Percentiles rank a stretch among this genome's conserved stretches.
Evolutionary conservation across 305 asterid genomes (phyloP).

Genomic region (Rubia peregrina): DNA sequence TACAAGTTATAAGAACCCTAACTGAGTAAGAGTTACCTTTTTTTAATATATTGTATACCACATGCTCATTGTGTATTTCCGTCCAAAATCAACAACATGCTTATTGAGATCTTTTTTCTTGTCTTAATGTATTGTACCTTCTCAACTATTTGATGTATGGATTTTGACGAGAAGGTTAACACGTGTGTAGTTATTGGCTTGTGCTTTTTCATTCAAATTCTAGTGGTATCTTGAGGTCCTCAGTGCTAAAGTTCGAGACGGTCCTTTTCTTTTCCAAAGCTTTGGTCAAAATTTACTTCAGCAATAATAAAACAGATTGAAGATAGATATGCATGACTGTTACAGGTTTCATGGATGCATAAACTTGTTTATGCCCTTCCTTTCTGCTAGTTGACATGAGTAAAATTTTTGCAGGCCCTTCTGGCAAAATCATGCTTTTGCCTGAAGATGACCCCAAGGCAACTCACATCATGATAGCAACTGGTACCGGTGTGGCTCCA

Average conservation of each 20-base stretch:
- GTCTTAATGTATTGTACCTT: not conserved
- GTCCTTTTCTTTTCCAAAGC: not conserved
- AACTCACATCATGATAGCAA: conserved; percentile 92
- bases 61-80: not conserved
- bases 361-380: not conserved
- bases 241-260: not conserved
- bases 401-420: conserved; percentile 61
- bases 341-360: not conserved
- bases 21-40: not conserved
- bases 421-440: conserved; percentile 94
- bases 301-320: not conserved
- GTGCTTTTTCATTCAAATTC: not conserved
- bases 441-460: conserved; percentile 89
- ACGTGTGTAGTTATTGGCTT: no score
- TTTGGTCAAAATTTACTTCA: not conserved
- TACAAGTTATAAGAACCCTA: not conserved
- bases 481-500: conserved; percentile 98
- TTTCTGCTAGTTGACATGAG: conserved; percentile 7
- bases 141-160: not conserved
- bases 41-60: not conserved
- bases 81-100: not conserved
- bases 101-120: not conserved
- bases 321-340: conserved; percentile 1
- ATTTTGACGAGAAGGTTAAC: not conserved
- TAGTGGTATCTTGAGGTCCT: not conserved